phyloP scores from a whole-genome alignment of 306 rosid genomes.

The Ziziphus jujuba region DNA sequence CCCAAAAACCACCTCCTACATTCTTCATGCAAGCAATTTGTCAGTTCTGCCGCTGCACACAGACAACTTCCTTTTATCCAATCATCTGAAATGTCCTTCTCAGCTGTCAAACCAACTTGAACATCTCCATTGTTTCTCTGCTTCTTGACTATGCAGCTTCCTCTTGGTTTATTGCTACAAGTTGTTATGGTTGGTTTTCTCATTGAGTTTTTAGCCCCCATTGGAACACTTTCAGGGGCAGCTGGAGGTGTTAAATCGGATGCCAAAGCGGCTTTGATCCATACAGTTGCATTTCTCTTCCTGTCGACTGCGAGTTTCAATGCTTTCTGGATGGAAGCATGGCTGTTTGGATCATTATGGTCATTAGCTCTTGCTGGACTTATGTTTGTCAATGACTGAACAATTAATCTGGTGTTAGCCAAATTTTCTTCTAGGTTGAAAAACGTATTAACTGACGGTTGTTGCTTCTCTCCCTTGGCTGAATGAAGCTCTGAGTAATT shows the following conservation, averaged over 20 bases:
- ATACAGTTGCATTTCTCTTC: slow-evolving; percentile 32
- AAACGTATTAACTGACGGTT: slow-evolving; percentile 21
- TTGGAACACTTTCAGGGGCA: slow-evolving; percentile 1
- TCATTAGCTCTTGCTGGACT: slow-evolving; percentile 17
- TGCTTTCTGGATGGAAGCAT: slow-evolving; percentile 14
- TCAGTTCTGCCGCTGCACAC: slow-evolving; percentile 18
- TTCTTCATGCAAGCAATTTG: slow-evolving; percentile 25
- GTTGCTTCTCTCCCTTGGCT: slow-evolving; percentile 24
- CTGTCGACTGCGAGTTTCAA: slow-evolving; percentile 29
- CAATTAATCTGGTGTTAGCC: slow-evolving; percentile 6
- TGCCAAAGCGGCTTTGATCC: slow-evolving; percentile 37
- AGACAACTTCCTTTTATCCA: slow-evolving; percentile 32
- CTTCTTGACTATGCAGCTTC: slow-evolving; percentile 7
- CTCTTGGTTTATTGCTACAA: slow-evolving; percentile 17
- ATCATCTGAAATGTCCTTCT: slow-evolving; percentile 11
- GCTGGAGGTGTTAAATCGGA: slow-evolving; percentile 29
- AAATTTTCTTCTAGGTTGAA: slow-evolving; percentile 29
- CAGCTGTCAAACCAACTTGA: slow-evolving; percentile 12
- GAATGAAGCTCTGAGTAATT: slow-evolving; percentile 31
- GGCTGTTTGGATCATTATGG: slow-evolving; percentile 4
- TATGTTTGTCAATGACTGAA: slow-evolving; percentile 21
- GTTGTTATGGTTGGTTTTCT: slow-evolving; percentile 10
- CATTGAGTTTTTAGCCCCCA: slow-evolving; percentile 1
- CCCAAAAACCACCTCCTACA: slow-evolving; percentile 35
- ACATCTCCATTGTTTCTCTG: slow-evolving; percentile 2